phyloP scores from a whole-genome alignment of 1,284 basidiomycete genomes.

The Ganoderma meredithae region DNA sequence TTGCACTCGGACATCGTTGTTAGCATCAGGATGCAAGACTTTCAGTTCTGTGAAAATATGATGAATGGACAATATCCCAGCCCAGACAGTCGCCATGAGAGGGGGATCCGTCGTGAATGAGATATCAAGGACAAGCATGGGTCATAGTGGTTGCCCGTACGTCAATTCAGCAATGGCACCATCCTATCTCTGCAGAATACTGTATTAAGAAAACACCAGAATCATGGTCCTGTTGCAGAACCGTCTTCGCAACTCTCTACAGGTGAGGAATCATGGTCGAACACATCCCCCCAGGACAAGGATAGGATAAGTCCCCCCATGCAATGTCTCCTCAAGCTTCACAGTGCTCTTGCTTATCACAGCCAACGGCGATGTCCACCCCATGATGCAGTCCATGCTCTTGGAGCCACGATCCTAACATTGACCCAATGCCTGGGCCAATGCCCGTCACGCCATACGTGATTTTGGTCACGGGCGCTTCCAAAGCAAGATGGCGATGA shows the following conservation, averaged over 20 bases:
- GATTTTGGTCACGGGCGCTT: conserved; percentile 2
- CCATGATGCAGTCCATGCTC: background rate
- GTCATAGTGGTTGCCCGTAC: background rate
- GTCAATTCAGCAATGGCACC: background rate
- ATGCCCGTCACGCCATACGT: background rate
- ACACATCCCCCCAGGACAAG: background rate
- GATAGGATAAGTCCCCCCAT: too few species aligned
- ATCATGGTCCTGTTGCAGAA: background rate
- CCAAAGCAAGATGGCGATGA: background rate
- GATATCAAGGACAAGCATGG: too few species aligned
- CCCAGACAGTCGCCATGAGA: background rate
- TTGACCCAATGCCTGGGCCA: background rate
- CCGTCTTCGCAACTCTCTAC: background rate
- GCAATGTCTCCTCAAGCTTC: background rate
- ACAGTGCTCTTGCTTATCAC: background rate
- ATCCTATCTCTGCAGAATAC: too few species aligned
- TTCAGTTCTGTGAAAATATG: background rate
- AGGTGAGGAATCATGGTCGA: background rate
- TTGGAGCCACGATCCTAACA: background rate
- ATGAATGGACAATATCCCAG: background rate
- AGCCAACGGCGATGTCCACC: background rate
- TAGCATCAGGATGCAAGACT: background rate
- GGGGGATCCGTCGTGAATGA: background rate
- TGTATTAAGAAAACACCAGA: too few species aligned
- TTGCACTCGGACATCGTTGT: background rate